These are phyloP conservation scores for Penicillium ucsense DNA, from an alignment of 495 filamentous ascomycete genomes.

Conservation along the genomic window DNA sequence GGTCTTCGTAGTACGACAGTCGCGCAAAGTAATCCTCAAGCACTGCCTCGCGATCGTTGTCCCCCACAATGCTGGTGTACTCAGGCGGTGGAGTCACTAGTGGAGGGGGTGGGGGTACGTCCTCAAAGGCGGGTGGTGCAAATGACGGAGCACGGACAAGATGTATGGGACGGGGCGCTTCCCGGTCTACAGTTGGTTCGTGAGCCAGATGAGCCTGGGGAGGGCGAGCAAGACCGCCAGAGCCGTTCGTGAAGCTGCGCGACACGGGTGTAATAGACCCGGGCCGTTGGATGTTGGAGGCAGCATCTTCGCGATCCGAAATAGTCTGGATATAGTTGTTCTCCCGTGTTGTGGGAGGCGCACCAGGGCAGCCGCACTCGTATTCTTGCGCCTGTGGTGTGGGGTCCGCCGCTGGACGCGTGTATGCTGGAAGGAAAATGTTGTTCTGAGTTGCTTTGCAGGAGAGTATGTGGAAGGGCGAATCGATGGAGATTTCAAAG, in stretches of 20 bases:
- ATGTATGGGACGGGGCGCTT: slow-evolving; percentile 63
- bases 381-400: slow-evolving; percentile 39
- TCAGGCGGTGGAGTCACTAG: slow-evolving; percentile 78
- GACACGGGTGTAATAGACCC: slow-evolving; percentile 17
- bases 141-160: slow-evolving; percentile 79
- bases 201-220: slow-evolving; percentile 38
- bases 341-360: slow-evolving; percentile 32
- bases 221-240: slow-evolving; percentile 37
- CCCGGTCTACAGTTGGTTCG: slow-evolving; percentile 27
- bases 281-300: slow-evolving; percentile 7
- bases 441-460: slow-evolving; percentile 91
- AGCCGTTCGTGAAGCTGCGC: slow-evolving; percentile 38
- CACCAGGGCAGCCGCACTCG: slow-evolving; percentile 72
- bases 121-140: slow-evolving; percentile 86
- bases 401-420: slow-evolving; percentile 45
- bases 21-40: slow-evolving; percentile 87
- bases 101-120: slow-evolving; percentile 75
- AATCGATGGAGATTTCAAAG: slow-evolving; percentile 98
- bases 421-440: slow-evolving; percentile 79
- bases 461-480: slow-evolving; percentile 89
- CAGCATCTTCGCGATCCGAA: slow-evolving; percentile 18
- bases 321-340: slow-evolving; percentile 28
- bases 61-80: slow-evolving; percentile 76
- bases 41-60: slow-evolving; percentile 61
- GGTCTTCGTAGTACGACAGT: slow-evolving; percentile 48